These are phyloP conservation scores for Zopfia rhizophila DNA, from an alignment of 2,329 filamentous ascomycete genomes.

Conservation along the genomic window DNA sequence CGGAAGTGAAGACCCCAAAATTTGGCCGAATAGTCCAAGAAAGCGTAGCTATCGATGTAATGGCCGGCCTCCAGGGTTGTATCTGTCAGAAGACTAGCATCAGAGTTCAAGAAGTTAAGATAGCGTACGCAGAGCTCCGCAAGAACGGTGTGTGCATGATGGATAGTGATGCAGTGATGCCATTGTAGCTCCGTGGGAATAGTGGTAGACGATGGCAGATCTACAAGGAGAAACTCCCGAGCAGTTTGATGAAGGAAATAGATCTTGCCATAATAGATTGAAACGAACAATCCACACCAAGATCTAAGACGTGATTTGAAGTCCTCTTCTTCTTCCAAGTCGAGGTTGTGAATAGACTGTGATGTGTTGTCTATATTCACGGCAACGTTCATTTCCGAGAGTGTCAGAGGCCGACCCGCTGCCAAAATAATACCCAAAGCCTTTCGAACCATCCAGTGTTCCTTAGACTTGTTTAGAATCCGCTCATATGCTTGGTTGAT, in stretches of 20 bases:
- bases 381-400: constrained; percentile 25
- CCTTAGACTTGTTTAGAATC: constrained; percentile 26
- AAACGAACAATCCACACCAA: constrained; percentile 25
- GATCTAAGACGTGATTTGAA: constrained; percentile 23
- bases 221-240: constrained; percentile 23
- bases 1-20: constrained; percentile 25
- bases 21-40: constrained; percentile 19
- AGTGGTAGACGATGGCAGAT: constrained; percentile 9
- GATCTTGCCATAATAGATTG: constrained; percentile 19
- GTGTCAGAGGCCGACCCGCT: constrained; percentile 21
- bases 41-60: constrained; percentile 9
- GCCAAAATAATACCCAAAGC: constrained; percentile 22
- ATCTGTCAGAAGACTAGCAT: constrained; percentile 11
- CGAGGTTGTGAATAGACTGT: constrained; percentile 16
- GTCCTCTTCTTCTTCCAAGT: constrained; percentile 18
- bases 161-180: constrained; percentile 18
- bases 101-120: constrained; percentile 19
- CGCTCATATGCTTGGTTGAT: constrained; percentile 26
- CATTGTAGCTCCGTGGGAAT: constrained; percentile 10
- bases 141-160: constrained; percentile 18
- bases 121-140: constrained; percentile 22
- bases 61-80: constrained; percentile 6
- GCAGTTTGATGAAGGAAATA: constrained; percentile 27
- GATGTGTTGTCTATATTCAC: constrained; percentile 15
- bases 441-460: constrained; percentile 18